phyloP scores from a whole-genome alignment of 192 early-diverging fungal species.

The Backusella luteola region DNA sequence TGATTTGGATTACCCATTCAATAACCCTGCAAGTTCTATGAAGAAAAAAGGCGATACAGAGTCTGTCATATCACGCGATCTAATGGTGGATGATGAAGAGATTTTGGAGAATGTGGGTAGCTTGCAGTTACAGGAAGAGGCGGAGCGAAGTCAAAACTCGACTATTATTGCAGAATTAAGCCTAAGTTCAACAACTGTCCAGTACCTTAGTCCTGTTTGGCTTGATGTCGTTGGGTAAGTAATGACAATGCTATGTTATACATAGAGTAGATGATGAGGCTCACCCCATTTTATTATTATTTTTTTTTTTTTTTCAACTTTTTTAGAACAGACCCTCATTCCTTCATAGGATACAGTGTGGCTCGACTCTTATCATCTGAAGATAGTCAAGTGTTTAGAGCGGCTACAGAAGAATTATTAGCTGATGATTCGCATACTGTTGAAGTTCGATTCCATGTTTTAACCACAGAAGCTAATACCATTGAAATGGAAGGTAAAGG shows the following conservation, averaged over 20 bases:
- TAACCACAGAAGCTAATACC: slow-evolving; percentile 21
- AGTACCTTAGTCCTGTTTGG: slow-evolving; percentile 72
- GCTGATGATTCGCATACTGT: slow-evolving; percentile 63
- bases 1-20: not conserved
- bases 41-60: not conserved
- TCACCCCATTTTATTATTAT: not conserved
- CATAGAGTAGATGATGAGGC: too few species aligned
- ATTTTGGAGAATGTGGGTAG: slow-evolving; percentile 33
- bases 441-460: slow-evolving; percentile 60
- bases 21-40: not conserved
- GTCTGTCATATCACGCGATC: not conserved
- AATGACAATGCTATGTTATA: not conserved
- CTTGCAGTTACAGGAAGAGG: slow-evolving; percentile 54
- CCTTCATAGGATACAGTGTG: slow-evolving; percentile 42
- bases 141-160: slow-evolving; percentile 63
- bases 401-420: slow-evolving; percentile 55
- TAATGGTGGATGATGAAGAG: not conserved
- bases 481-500: slow-evolving; percentile 82
- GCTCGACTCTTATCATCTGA: slow-evolving; percentile 57
- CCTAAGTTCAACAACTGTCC: slow-evolving; percentile 54
- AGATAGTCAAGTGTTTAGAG: slow-evolving; percentile 59
- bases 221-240: slow-evolving; percentile 69
- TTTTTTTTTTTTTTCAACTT: not conserved
- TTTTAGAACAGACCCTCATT: slow-evolving; percentile 44
- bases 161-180: slow-evolving; percentile 78